Evolutionary conservation across 495 filamentous ascomycete genomes (phyloP).

Genomic region (Immersiella caudata): DNA sequence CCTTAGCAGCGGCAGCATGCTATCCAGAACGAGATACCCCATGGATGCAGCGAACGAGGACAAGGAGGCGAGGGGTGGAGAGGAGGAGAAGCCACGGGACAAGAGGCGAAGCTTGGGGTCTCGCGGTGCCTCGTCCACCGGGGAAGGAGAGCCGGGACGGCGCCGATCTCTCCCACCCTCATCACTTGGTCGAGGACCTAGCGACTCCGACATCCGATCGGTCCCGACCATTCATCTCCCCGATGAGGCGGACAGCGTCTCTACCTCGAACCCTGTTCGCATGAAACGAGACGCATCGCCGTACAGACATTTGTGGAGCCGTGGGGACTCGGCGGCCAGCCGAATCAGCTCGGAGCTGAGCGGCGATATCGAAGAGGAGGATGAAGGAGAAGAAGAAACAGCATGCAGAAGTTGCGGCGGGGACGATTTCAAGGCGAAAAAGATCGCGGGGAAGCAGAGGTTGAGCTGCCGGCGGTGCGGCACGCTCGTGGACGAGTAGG

Average conservation of each 20-base stretch:
- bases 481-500: conserved; percentile 14
- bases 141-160: conserved; percentile 21
- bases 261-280: conserved; percentile 15
- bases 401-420: conserved; percentile 39
- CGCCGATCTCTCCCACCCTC: conserved; percentile 25
- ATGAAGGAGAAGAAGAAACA: conserved; percentile 39
- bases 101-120: conserved; percentile 3
- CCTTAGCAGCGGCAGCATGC: conserved; percentile 20
- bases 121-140: not conserved
- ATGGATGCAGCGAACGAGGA: conserved; percentile 17
- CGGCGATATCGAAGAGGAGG: conserved; percentile 30
- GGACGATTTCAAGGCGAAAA: conserved; percentile 40
- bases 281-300: conserved; percentile 22
- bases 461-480: conserved; percentile 28
- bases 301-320: conserved; percentile 26
- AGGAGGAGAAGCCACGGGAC: conserved; percentile 4
- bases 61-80: not conserved
- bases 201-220: conserved; percentile 12
- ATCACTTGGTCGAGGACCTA: conserved; percentile 6
- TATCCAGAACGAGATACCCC: conserved; percentile 8
- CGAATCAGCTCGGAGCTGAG: conserved; percentile 41
- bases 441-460: conserved; percentile 34
- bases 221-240: conserved; percentile 11
- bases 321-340: conserved; percentile 32
- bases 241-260: not conserved